Base-by-base conservation (phyloP, 129 eudicot species). In the Arctium minus region DNA sequence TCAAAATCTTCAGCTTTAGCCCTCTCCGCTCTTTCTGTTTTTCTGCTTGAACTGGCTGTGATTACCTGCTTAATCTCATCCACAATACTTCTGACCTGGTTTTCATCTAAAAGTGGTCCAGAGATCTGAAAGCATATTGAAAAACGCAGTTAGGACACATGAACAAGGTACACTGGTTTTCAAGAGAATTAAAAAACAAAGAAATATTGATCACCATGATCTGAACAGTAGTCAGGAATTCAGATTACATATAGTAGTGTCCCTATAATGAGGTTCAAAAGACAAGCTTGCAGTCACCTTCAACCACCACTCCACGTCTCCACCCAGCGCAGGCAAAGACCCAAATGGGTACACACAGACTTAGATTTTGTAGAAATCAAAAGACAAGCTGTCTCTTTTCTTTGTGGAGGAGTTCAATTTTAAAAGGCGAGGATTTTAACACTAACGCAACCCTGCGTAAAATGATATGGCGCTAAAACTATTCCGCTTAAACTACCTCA, bases 1-100 rank as follows among this genome's bases (percentile, higher is more conserved):
- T 96, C 99, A 86, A 96, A 96, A 80, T 96, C 99, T 88, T 96
- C 99, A 79, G 99, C 99, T 85, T 93, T 92, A 29, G 97, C 89
- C 89, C 98, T 92, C 80, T 96, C 99, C 9, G 97, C 93, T 82
- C 99, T 78, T 85, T 96, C 98, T 70, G 89, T 81, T 81, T 93
- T 96, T 86, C 99, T 93, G 87, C 96, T 93, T 76, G 99, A 93
- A 82, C 99, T 96, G 36, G 99, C 99, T 70, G 99, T 96, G 64
- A 96, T 91, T 35, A 96, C 99, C 87, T 93, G 98, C 48, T 96
- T 96, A 44, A 96, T 90, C 91, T 96, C 99, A 70, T 96, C 99
- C 85, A 96, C 99, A 40, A 96, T 89, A 87, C 98, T 88, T 73
- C 86, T 89, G 74, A 96, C 99, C 84, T 96, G 98, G 72, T 78